Base-by-base conservation (phyloP, 2,329 filamentous ascomycete species). In the Didymella glomerata region DNA sequence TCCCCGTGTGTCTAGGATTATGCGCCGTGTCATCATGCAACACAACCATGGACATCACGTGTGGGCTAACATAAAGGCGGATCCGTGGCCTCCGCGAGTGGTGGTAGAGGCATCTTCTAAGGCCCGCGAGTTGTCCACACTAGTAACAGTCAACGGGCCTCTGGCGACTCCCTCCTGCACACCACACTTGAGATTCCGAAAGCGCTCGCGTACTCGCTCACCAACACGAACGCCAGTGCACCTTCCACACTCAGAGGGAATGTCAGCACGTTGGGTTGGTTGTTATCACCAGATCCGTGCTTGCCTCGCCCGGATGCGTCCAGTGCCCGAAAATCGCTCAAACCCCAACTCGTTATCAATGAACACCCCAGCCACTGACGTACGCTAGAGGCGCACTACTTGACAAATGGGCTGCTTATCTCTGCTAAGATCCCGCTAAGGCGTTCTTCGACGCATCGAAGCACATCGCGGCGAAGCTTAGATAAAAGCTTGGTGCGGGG, bases 401-500 rank as follows among this genome's bases (percentile, higher is more conserved):
- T 24, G 25, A 42, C 36, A 50, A 42, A 32, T 18, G n/a, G 25
- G 48, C 11, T n/a, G 25, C 52, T 54, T 54, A 54, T 47, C 34
- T 42, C 7, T 10, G 27, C 34, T 48, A 48, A 54, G 45, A 32
- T 7, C 36, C 27, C 36, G 18, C 52, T 54, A 48, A 18, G 27
- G 27, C 9, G 25, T 41, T 27, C 45, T 48, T 42, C 24, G 45
- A 32, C 36, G 52, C 36, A 27, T 42, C 45, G 27, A 41, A 48
- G 36, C 32, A 36, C 32, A 36, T n/a, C 16, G 32, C 32, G 16
- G 32, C 32, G 11, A 48, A 48, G 52, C 52, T 54, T 54, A 48
- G 32, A 42, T 36, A 36, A 48, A 48, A 54, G 52, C 52, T 54
- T 54, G 27, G 51, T 48, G 44, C 44, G 51, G 34, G 42, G 34